These are phyloP conservation scores for Sphagnum contortum DNA, from an alignment of 225 moss, liverwort and hornwort species.

Conservation along the genomic window DNA sequence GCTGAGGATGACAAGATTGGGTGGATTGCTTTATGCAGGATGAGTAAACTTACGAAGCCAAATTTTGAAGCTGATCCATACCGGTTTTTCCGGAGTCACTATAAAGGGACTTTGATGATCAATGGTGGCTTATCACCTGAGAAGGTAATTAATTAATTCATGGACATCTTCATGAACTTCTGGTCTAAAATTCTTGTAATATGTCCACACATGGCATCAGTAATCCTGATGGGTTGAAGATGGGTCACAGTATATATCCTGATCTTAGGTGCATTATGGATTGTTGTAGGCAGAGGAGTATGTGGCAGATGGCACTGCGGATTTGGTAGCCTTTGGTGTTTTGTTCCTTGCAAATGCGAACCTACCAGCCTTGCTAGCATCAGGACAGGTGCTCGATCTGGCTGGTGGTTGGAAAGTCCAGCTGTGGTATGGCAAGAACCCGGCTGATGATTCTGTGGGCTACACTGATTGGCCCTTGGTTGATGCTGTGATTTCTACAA, in stretches of 20 bases:
- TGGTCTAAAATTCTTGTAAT: neutral
- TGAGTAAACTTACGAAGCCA: slow-evolving; percentile 15
- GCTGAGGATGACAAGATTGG: too few species aligned
- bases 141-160: slow-evolving; percentile 1
- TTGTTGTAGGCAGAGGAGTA: slow-evolving; percentile 33
- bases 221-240: neutral
- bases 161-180: neutral
- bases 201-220: too few species aligned
- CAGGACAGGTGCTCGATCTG: slow-evolving; percentile 12
- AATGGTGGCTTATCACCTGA: slow-evolving; percentile 38
- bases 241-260: neutral
- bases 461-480: slow-evolving; percentile 53
- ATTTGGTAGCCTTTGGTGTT: slow-evolving; percentile 32
- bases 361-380: slow-evolving; percentile 25
- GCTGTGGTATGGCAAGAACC: slow-evolving; percentile 24
- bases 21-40: slow-evolving; percentile 9
- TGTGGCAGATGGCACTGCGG: slow-evolving; percentile 35
- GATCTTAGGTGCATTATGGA: too few species aligned
- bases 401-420: slow-evolving; percentile 25
- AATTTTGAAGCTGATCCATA: slow-evolving; percentile 31
- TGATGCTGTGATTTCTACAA: neutral
- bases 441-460: slow-evolving; percentile 20
- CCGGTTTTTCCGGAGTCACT: slow-evolving; percentile 27
- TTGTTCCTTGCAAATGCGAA: slow-evolving; percentile 42
- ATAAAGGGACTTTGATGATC: slow-evolving; percentile 36